Percentiles rank a stretch among this genome's conserved stretches.
Evolutionary conservation across 2,329 filamentous ascomycete genomes (phyloP).

Genomic region (Bipolaris zeicola): DNA sequence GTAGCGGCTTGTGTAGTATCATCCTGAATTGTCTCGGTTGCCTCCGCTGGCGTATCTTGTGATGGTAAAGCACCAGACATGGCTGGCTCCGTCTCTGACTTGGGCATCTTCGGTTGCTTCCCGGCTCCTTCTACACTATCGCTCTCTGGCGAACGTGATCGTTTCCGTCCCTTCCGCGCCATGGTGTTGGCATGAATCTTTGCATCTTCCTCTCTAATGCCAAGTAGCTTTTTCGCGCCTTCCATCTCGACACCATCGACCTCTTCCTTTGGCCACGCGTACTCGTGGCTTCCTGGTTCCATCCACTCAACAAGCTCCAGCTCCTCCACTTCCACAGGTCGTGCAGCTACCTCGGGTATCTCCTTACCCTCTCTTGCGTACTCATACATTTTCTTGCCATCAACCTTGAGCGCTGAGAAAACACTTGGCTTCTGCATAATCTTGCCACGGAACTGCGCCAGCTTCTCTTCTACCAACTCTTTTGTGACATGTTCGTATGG

Average conservation of each 20-base stretch:
- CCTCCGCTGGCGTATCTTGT: conserved; percentile 9
- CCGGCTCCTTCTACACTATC: conserved; percentile 21
- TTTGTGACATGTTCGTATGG: conserved; percentile 81
- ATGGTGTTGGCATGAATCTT: conserved; percentile 18
- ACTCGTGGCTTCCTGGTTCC: conserved; percentile 79
- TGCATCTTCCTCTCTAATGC: conserved; percentile 43
- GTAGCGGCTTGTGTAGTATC: not conserved
- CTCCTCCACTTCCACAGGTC: conserved; percentile 77
- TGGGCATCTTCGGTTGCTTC: conserved; percentile 31
- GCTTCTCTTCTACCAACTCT: conserved; percentile 75
- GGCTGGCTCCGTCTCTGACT: conserved; percentile 36
- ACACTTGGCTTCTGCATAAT: conserved; percentile 90
- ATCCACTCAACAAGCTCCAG: conserved; percentile 83
- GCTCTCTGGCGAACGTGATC: conserved; percentile 25
- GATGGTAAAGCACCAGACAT: conserved; percentile 43
- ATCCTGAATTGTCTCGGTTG: not conserved
- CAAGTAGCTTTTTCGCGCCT: conserved; percentile 71
- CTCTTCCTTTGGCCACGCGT: conserved; percentile 79
- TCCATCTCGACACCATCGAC: conserved; percentile 75
- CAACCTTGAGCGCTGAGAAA: conserved; percentile 89
- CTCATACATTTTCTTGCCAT: conserved; percentile 94
- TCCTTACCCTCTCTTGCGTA: conserved; percentile 90
- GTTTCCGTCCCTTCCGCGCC: conserved; percentile 38
- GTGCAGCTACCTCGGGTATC: conserved; percentile 82
- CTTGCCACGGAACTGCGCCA: conserved; percentile 77